Evolutionary conservation across 73 alveolate species (phyloP), one percentile per base, ranked within the genome.

Genomic region (Stentor roeselii): DNA sequence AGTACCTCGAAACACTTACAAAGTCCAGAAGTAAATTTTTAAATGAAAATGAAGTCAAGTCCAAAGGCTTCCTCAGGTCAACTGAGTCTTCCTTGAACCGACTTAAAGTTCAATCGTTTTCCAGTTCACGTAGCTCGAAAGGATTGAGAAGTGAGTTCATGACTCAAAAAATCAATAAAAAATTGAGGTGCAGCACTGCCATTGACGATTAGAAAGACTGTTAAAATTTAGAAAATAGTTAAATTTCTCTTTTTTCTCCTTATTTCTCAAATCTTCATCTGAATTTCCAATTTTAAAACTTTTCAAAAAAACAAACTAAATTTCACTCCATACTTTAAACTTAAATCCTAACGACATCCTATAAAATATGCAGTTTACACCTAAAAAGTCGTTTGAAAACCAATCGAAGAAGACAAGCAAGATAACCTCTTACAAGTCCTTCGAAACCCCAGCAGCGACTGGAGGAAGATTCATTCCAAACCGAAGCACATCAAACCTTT

Each of bases 391-490:
- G 80, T 67, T 67, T 67, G 80, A 67, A 21, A 67, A 4, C 11
- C 27, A 67, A 67, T 27, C 78, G 14, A 60, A 60, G 39, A 60
- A 60, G 30, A 6, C 11, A 27, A 38, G 3, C 6, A 4, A 42
- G 15, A 42, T 4, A 42, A 42, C 61, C 30, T 42, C 15, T 42
- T 42, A 4, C 15, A 6, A 42, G 15, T 4, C 61, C 61, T 42
- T 42, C 30, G 30, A 6, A 42, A 6, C 4, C 61, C 4, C 4
- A 42, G 30, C 15, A 42, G 3, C 30, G 30, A 50, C 67, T 11
- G 67, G 67, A 50, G 78, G 78, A 60, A 60, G 84, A 27, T 76
- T 76, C 67, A 76, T 76, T n/a, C 84, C 84, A n/a, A 39, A 34
- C 34, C 84, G 84, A 36, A 39, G 14, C 67, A 14, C 84, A 1